Evolutionary conservation across 202 grass and related monocot species (phyloP).

Genomic region (Panicum hallii): DNA sequence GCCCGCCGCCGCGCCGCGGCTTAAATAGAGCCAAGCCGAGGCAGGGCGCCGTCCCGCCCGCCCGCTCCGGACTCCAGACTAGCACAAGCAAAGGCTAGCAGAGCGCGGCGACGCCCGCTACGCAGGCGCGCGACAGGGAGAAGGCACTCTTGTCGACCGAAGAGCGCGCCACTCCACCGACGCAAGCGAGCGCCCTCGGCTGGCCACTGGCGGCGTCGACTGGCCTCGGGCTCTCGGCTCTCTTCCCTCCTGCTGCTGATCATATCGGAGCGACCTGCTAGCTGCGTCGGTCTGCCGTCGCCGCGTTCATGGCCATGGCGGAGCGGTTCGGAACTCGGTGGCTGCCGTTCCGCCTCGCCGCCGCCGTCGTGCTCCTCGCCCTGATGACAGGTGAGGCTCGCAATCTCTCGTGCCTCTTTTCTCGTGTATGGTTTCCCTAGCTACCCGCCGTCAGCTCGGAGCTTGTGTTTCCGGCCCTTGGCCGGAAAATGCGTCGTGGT

Average conservation of each 20-base stretch:
- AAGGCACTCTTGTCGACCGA: background rate
- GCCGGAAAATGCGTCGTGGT: background rate
- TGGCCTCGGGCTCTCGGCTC: background rate
- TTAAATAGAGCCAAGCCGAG: constrained; percentile 26
- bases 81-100: background rate
- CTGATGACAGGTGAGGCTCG: constrained; percentile 37
- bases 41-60: background rate
- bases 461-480: background rate
- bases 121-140: background rate
- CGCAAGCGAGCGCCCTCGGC: background rate
- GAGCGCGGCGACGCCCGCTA: background rate
- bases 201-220: background rate
- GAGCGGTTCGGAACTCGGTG: background rate
- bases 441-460: background rate
- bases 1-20: background rate
- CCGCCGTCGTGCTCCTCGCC: constrained; percentile 2
- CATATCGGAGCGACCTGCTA: background rate
- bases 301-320: constrained; percentile 20
- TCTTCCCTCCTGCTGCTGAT: background rate
- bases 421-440: background rate
- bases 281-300: background rate
- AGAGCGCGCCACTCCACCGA: background rate
- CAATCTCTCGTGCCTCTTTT: background rate
- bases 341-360: background rate
- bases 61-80: background rate